A percentile compares a stretch with the other conserved stretches of the same genome.
Conservation (phyloP, 495 filamentous ascomycete genomes). For the Annulohypoxylon moriforme region DNA sequence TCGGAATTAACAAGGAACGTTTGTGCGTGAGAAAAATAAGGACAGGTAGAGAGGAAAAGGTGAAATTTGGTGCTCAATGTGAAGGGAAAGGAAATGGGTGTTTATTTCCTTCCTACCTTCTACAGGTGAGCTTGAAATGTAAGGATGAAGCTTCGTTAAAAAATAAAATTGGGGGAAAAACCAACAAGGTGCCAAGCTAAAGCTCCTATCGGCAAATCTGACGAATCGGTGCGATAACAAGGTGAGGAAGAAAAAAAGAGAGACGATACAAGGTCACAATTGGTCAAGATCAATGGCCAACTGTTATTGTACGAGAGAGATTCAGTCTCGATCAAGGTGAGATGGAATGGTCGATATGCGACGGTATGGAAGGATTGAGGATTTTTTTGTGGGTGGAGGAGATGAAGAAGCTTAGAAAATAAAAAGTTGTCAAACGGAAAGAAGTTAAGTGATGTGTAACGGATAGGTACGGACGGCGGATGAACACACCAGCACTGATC, state of each 20-base stretch:
- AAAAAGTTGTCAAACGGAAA: slow-evolving; percentile 14
- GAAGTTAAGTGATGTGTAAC: slow-evolving; percentile 28
- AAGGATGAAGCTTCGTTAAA: slow-evolving; percentile 32
- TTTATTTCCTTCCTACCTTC: slow-evolving; percentile 45
- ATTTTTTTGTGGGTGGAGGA: slow-evolving; percentile 13
- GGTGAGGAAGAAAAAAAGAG: neutral
- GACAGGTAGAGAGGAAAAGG: neutral
- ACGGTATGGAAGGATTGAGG: neutral
- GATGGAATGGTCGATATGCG: slow-evolving; percentile 1
- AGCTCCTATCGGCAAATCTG: slow-evolving; percentile 33
- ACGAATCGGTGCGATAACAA: slow-evolving; percentile 25
- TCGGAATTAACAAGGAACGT: neutral
- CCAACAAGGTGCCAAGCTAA: slow-evolving; percentile 11
- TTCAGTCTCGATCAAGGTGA: neutral
- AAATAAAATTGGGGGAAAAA: slow-evolving; percentile 28
- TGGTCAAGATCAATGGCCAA: slow-evolving; percentile 3
- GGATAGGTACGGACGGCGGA: slow-evolving; percentile 5
- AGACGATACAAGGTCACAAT: slow-evolving; percentile 2
- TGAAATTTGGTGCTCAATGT: slow-evolving; percentile 13
- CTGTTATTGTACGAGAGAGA: neutral
- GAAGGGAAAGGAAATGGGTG: slow-evolving; percentile 40
- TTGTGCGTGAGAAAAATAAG: neutral
- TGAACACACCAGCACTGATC: neutral
- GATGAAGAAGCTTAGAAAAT: slow-evolving; percentile 18
- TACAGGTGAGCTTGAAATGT: slow-evolving; percentile 9